Evolutionary conservation across 768 basidiomycete species (phyloP), one percentile per base, ranked within the genome.

Genomic region (Mycena latifolia): DNA sequence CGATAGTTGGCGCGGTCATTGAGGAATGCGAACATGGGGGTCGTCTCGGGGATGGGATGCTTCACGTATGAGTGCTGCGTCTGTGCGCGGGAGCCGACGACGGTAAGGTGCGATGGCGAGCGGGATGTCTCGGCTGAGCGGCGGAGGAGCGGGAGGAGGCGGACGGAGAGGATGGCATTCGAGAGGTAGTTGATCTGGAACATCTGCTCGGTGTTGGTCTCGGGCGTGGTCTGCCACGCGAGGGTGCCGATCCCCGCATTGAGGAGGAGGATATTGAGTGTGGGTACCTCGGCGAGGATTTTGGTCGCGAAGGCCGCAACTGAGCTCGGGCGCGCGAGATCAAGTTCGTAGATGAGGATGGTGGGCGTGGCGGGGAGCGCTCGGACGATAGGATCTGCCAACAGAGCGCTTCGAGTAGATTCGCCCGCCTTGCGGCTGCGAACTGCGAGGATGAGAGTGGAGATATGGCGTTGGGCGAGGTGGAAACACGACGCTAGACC

Each of bases 131-230:
- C 31, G 12, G 65, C 69, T 0, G 72, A 55, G 12, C 45, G 4
- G 28, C 57, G 70, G 15, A 73, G 69, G 25, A 73, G 66, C 18
- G 72, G 72, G 47, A 73, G 68, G 41, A 73, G 72, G 37, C 61
- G 66, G 15, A 68, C 46, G 41, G 59, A 50, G 35, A 73, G 70
- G 12, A 73, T 48, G 29, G 63, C 68, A 35, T 67, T 73, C 25
- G 70, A 69, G 41, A 71, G n/a, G n/a, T n/a, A n/a, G n/a, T n/a
- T n/a, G n/a, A n/a, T n/a, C n/a, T n/a, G n/a, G n/a, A n/a, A n/a
- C n/a, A n/a, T n/a, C n/a, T n/a, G n/a, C n/a, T n/a, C n/a, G n/a
- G n/a, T n/a, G n/a, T n/a, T n/a, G n/a, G 66, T 67, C 37, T 70
- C 68, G 2, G 72, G 67, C 22, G 67, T 67, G n/a, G 43, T 33